phyloP scores from a whole-genome alignment of 306 rosid species.

The Ammopiptanthus mongolicus region DNA sequence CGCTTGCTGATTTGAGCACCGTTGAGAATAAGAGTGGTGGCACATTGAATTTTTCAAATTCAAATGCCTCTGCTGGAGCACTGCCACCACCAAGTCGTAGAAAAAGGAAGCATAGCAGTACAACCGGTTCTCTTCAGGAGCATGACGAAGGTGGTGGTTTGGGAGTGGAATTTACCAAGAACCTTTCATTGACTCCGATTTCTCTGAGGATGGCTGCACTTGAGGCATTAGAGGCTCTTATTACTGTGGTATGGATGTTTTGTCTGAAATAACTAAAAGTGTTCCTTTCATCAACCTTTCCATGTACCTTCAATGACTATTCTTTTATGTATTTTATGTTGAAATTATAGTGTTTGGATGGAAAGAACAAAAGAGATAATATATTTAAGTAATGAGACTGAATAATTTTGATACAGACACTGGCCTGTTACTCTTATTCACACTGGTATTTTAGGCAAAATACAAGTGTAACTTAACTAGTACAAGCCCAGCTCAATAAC shows the following conservation, averaged over 20 bases:
- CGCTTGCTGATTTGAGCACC: constrained; percentile 60
- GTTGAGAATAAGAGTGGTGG: constrained; percentile 27
- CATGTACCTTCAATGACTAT: not conserved
- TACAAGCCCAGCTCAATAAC: not conserved
- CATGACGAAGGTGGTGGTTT: constrained; percentile 31
- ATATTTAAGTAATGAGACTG: not conserved
- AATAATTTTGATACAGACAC: not conserved
- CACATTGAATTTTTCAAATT: constrained; percentile 29
- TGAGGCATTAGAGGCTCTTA: constrained; percentile 72
- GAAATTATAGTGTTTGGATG: not conserved
- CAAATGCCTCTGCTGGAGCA: constrained; percentile 34
- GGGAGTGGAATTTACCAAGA: constrained; percentile 33
- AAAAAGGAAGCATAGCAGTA: constrained; percentile 58
- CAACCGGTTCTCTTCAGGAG: constrained; percentile 39
- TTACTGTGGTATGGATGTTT: constrained; percentile 59
- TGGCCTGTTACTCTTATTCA: not conserved
- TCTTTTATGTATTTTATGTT: not conserved
- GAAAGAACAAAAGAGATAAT: not conserved
- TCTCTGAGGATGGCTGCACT: constrained; percentile 79
- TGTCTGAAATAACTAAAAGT: not conserved
- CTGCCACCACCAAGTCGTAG: constrained; percentile 32
- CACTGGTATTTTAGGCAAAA: not conserved
- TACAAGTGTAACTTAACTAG: not conserved
- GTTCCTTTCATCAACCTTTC: not conserved
- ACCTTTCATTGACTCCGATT: constrained; percentile 30